phyloP scores from a whole-genome alignment of 192 early-diverging fungal species.

The Coemansia sp. region DNA sequence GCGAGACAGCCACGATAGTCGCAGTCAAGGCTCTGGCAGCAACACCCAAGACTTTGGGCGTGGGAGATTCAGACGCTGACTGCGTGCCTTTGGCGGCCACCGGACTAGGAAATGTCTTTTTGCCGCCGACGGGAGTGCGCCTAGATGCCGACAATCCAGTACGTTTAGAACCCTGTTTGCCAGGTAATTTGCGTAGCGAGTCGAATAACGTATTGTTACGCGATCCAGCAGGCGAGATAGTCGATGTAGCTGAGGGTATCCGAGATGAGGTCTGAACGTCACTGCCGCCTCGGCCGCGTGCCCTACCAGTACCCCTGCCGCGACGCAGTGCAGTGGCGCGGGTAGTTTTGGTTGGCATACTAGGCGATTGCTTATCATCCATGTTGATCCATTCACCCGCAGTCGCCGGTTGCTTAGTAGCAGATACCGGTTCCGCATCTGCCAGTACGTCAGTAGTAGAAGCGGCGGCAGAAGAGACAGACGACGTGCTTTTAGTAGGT shows the following conservation, averaged over 20 bases:
- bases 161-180: slow-evolving; percentile 28
- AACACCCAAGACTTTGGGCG: not conserved
- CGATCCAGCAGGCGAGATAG: slow-evolving; percentile 9
- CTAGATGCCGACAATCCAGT: slow-evolving; percentile 26
- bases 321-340: not conserved
- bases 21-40: slow-evolving; percentile 1
- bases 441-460: not conserved
- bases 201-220: slow-evolving; percentile 29
- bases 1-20: not conserved
- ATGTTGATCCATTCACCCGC: slow-evolving; percentile 25
- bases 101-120: not conserved
- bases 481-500: slow-evolving; percentile 9
- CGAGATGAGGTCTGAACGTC: not conserved
- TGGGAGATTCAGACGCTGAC: not conserved
- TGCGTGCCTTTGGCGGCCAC: slow-evolving; percentile 4
- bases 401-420: not conserved
- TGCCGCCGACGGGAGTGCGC: slow-evolving; percentile 5
- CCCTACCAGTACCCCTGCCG: not conserved
- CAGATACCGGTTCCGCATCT: not conserved
- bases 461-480: not conserved
- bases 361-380: slow-evolving; percentile 10
- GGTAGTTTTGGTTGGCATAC: not conserved
- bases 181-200: slow-evolving; percentile 31
- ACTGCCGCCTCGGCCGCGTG: not conserved
- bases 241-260: not conserved